Base-by-base conservation (phyloP, 768 basidiomycete genomes). In the Bullera alba region DNA sequence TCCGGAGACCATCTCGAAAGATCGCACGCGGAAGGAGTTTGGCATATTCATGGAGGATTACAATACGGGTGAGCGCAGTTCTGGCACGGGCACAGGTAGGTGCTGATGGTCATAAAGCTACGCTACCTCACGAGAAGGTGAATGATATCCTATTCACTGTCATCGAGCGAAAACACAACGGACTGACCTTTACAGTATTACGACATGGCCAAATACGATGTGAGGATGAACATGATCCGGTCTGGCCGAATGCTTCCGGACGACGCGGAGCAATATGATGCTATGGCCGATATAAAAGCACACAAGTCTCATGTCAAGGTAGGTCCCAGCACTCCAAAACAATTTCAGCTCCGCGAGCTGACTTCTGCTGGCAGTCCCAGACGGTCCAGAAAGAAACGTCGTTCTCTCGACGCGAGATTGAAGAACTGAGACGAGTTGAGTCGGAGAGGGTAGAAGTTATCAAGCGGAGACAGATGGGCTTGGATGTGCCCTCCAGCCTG, bases 1-100 rank as follows among this genome's bases (percentile, higher is more conserved):
- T 66, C 89, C 90, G 0, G 91, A 93, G 73, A 84, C 84, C 2
- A 77, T 90, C 39, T 79, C 84, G 14, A 91, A 88, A 62, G 88
- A 92, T 42, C 84, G 85, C 56, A 83, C 81, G 53, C 84, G 82
- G 73, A 90, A 88, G 61, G 86, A 90, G 65, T 95, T 92, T 69
- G 76, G 80, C 4, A 77, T 79, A 19, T 92, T 85, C 61, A 80
- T 86, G 19, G 65, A 73, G 51, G 69, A 71, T 48, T 71, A 56
- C 50, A 73, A 72, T 50, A 71, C 70, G 4, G 67, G 66, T 68
- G 3, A 52, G 68, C 56, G 53, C 26, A n/a, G n/a, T 76, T 36
- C 38, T 54, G n/a, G 19, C 4, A 19, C 14, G n/a, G 16, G 22
- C 30, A 46, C 34, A 30, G n/a, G 26, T 16, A 29, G 25, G 23